Base-by-base conservation (phyloP, 805 yeast species). In the Nakazawaea siamensis region DNA sequence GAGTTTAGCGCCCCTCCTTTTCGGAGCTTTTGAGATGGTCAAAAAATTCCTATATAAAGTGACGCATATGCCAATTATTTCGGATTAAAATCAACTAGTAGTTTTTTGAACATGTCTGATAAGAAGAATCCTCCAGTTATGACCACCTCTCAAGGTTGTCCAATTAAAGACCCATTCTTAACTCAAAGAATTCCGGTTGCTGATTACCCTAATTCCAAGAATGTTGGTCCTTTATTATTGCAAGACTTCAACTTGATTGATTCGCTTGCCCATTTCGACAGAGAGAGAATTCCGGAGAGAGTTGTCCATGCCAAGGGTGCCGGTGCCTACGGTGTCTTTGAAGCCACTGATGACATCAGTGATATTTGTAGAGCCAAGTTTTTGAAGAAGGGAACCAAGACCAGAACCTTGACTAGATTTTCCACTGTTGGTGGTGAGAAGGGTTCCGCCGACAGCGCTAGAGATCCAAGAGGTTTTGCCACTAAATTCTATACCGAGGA, bases 251-350 rank as follows among this genome's bases (percentile, higher is more conserved):
- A 77, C 53, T 62, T 85, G 58, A 68, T 85, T 48, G 95, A 85
- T 50, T 70, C 85, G 2, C 59, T 85, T 38, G 88, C 94, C 15
- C 95, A 84, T 57, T 85, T 85, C 50, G 94, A 83, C 61, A 70
- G 94, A 47, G 95, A 85, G 60, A 68, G 95, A 59, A 80, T 85
- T 44, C 95, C 95, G 10, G 95, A 86, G 63, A 70, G 95, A 60
- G 94, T 85, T 38, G 95, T 86, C 24, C 95, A 85, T 53, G 95
- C 95, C 36, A 85, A 85, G 56, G 95, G 95, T 47, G 81, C 88
- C 11, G 95, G 95, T 52, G 95, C 95, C 8, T 83, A 68, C 54
- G 95, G 95, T 45, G 71, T 68, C 45, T 86, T 86, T 54, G 94
- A 82, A 57, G 88, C 80, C 34, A 85, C 95, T 10, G 90, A 85